Evolutionary conservation across 116 monocot genomes (phyloP).

Genomic region (Trichopus zeylanicus): DNA sequence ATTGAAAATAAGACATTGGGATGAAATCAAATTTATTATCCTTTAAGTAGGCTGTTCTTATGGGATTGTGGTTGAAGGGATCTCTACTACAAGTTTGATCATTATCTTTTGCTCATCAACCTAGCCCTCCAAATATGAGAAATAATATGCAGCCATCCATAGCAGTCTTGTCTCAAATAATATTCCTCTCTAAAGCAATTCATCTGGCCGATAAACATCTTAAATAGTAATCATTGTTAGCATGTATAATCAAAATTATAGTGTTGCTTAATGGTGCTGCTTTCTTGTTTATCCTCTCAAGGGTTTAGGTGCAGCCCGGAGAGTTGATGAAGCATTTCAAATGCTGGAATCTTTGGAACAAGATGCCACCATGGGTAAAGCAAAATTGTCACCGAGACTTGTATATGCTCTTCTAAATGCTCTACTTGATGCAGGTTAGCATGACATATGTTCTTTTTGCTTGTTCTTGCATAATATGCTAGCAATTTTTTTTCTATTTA

Average conservation of each 20-base stretch:
- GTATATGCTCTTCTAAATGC: conserved; percentile 71
- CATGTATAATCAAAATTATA: no score
- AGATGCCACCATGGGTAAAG: conserved; percentile 35
- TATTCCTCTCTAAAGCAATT: neutral
- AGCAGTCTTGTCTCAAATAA: neutral
- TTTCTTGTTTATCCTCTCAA: conserved; percentile 9
- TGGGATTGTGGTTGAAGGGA: no score
- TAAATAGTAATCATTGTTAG: no score
- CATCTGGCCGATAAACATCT: neutral
- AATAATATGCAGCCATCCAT: neutral
- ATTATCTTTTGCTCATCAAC: neutral
- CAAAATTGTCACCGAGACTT: conserved; percentile 41
- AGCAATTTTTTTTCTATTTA: no score
- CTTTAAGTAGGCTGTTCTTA: no score
- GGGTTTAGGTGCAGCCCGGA: conserved; percentile 62
- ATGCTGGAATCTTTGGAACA: conserved; percentile 67
- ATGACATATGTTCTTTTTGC: neutral
- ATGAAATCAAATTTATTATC: no score
- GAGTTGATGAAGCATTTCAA: conserved; percentile 72
- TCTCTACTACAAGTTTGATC: no score
- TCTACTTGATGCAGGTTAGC: conserved; percentile 62
- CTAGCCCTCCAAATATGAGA: neutral
- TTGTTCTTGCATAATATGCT: no score
- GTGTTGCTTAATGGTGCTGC: neutral
- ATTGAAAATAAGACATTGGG: no score